These are phyloP conservation scores for Musa itinerans DNA, from an alignment of 176 grass and related monocot species.

Conservation along the genomic window DNA sequence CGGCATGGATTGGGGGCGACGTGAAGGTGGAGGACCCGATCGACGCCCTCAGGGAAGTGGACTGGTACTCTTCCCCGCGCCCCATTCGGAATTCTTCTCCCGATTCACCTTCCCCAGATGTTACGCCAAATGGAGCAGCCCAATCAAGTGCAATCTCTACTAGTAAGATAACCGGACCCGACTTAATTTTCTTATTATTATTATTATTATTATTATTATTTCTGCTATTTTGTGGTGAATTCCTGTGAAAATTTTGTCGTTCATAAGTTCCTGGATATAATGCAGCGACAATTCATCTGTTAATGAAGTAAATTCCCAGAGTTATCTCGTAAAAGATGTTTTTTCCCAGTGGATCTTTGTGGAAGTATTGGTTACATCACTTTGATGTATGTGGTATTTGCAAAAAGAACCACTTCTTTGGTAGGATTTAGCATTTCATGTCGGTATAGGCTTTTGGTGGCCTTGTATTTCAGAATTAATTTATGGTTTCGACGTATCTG, in stretches of 20 bases:
- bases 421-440: too few relatives aligned
- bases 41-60: slow-evolving; percentile 90
- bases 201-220: neutral
- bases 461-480: too few relatives aligned
- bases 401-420: too few relatives aligned
- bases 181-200: slow-evolving; percentile 2
- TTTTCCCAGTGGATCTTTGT: neutral
- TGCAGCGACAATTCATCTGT: neutral
- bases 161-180: slow-evolving; percentile 50
- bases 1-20: slow-evolving; percentile 88
- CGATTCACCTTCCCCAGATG: slow-evolving; percentile 92
- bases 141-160: slow-evolving; percentile 99
- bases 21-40: slow-evolving; percentile 95
- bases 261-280: neutral
- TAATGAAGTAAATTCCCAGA: neutral
- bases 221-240: neutral
- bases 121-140: slow-evolving; percentile 97
- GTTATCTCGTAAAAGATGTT: neutral
- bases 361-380: neutral
- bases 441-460: too few relatives aligned
- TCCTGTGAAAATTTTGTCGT: neutral
- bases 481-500: too few relatives aligned
- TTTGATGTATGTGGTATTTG: neutral
- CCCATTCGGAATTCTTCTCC: slow-evolving; percentile 96
- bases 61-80: slow-evolving; percentile 85